Evolutionary conservation across 805 yeast species (phyloP).

Genomic region (Metschnikowia arizonensis): DNA sequence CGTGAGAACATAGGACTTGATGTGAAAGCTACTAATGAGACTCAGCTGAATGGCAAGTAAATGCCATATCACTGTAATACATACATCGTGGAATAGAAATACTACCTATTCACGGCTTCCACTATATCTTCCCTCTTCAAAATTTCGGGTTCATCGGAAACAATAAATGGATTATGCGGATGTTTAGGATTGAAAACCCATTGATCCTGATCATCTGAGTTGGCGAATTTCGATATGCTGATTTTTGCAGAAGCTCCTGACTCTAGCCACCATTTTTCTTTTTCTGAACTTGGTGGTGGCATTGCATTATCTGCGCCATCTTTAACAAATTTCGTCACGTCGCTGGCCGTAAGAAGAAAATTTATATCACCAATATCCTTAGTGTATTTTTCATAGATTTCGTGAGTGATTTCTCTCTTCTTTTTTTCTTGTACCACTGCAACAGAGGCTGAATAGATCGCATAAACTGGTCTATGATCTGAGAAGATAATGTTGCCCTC

Average conservation of each 20-base stretch:
- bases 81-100: not conserved
- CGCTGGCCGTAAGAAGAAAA: slow-evolving; percentile 29
- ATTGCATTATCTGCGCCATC: slow-evolving; percentile 40
- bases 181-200: slow-evolving; percentile 61
- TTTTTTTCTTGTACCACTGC: slow-evolving; percentile 60
- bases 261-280: slow-evolving; percentile 87
- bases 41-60: not conserved
- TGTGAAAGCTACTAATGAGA: not conserved
- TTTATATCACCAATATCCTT: slow-evolving; percentile 43
- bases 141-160: slow-evolving; percentile 51
- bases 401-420: slow-evolving; percentile 51
- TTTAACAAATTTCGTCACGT: slow-evolving; percentile 24
- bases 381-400: slow-evolving; percentile 55
- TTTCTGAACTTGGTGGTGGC: slow-evolving; percentile 88
- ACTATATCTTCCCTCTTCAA: slow-evolving; percentile 26
- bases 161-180: slow-evolving; percentile 70
- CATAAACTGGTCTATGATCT: slow-evolving; percentile 89
- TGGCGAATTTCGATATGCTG: slow-evolving; percentile 42
- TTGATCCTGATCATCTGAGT: slow-evolving; percentile 18
- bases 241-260: slow-evolving; percentile 75
- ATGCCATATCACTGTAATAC: not conserved
- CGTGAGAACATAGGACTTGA: slow-evolving; percentile 6
- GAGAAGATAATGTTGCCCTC: slow-evolving; percentile 60
- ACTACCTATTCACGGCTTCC: slow-evolving; percentile 5
- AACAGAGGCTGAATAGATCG: slow-evolving; percentile 59